These are phyloP conservation scores for Fraxinus ornus DNA, from an alignment of 305 asterid species.

Conservation along the genomic window DNA sequence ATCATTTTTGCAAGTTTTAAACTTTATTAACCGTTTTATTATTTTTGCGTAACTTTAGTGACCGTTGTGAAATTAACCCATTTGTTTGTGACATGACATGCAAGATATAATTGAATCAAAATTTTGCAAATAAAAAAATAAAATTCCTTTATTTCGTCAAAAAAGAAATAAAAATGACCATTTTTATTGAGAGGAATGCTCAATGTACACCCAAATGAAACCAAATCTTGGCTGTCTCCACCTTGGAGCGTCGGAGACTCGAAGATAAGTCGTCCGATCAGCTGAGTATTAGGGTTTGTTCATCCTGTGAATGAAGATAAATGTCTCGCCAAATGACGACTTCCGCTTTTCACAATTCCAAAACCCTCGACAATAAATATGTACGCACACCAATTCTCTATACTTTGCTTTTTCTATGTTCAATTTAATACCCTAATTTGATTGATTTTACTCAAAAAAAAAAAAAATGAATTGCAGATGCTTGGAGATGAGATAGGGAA, in stretches of 20 bases:
- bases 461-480: slow-evolving; percentile 53
- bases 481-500: slow-evolving; percentile 99
- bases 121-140: too few relatives aligned
- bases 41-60: too few relatives aligned
- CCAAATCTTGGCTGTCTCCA: neutral
- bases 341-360: slow-evolving; percentile 84
- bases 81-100: too few relatives aligned
- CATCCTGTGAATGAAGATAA: slow-evolving; percentile 26
- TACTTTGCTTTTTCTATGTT: slow-evolving; percentile 1
- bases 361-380: slow-evolving; percentile 93
- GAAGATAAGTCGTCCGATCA: neutral
- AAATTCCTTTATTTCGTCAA: too few relatives aligned
- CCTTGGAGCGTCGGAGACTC: neutral
- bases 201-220: too few relatives aligned
- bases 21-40: too few relatives aligned
- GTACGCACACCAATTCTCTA: slow-evolving; percentile 34
- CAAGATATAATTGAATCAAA: too few relatives aligned
- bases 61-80: too few relatives aligned
- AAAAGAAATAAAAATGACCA: too few relatives aligned
- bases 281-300: slow-evolving; percentile 19
- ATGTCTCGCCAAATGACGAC: slow-evolving; percentile 83
- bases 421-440: neutral
- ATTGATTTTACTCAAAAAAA: neutral
- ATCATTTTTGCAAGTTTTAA: too few relatives aligned
- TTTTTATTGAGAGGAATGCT: too few relatives aligned